phyloP scores from a whole-genome alignment of 1,139 yeast genomes.

The Candida tropicalis region DNA sequence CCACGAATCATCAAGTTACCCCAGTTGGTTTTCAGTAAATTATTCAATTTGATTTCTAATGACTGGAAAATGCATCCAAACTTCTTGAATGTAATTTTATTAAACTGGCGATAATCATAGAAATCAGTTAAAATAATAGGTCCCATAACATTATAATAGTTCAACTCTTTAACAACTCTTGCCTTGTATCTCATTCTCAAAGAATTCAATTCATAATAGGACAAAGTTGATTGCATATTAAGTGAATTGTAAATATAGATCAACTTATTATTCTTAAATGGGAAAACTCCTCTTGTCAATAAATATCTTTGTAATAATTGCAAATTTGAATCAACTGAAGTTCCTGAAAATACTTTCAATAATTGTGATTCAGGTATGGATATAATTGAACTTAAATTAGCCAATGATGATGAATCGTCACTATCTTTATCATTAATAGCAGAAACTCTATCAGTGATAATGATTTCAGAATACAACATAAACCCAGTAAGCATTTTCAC shows the following conservation, averaged over 20 bases:
- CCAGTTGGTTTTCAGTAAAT: conserved; percentile 29
- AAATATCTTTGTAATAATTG: conserved; percentile 5
- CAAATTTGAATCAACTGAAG: neutral
- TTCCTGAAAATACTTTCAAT: neutral
- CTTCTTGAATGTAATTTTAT: conserved; percentile 19
- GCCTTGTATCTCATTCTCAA: conserved; percentile 51
- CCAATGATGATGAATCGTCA: conserved; percentile 11
- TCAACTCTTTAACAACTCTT: conserved; percentile 56
- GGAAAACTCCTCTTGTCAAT: conserved; percentile 8
- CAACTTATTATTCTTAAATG: conserved; percentile 8
- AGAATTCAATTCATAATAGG: conserved; percentile 38
- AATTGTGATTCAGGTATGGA: conserved; percentile 1
- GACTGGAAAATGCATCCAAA: conserved; percentile 55
- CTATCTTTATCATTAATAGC: conserved; percentile 4
- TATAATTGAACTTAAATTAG: conserved; percentile 9
- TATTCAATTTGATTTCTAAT: conserved; percentile 49
- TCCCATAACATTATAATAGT: conserved; percentile 52
- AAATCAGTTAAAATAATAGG: conserved; percentile 61
- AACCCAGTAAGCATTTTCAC: conserved; percentile 35
- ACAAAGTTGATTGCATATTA: conserved; percentile 14
- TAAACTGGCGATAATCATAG: conserved; percentile 58
- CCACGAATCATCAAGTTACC: conserved; percentile 67
- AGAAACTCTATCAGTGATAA: conserved; percentile 3
- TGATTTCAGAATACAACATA: conserved; percentile 17
- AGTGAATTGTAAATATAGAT: conserved; percentile 12